Conservation (phyloP, 257 asterid species). For the Datura wrightii region DNA sequence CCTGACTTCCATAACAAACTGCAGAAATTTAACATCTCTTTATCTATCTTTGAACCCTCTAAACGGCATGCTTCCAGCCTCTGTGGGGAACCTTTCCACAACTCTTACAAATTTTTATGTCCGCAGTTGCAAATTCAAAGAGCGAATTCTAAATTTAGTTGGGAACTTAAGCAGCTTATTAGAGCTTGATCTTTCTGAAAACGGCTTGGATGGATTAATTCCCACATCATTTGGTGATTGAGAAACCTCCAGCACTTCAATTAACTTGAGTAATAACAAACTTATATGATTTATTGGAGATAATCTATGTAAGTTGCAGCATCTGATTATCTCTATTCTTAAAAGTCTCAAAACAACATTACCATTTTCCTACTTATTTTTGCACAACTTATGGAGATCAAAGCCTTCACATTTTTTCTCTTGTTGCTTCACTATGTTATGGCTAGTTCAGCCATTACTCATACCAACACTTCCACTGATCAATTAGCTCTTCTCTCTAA, state of each 20-base stretch:
- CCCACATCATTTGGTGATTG: background rate
- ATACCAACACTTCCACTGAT: no score
- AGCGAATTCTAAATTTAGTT: background rate
- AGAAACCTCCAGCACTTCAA: background rate
- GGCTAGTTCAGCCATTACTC: no score
- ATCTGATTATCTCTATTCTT: no score
- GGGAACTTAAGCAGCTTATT: constrained; percentile 12
- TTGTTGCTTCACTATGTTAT: no score
- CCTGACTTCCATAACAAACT: background rate
- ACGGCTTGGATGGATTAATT: background rate
- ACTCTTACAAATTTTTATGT: background rate
- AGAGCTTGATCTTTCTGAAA: background rate
- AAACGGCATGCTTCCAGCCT: background rate
- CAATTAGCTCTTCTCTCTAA: no score
- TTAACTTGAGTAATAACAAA: background rate
- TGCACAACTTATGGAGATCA: no score
- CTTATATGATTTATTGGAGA: background rate
- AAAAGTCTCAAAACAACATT: no score
- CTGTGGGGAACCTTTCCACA: background rate
- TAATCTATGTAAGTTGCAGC: background rate
- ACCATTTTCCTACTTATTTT: no score
- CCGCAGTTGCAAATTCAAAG: background rate
- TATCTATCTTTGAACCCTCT: background rate
- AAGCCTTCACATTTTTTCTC: no score
- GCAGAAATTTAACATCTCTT: background rate